These are phyloP conservation scores for Exophiala aquamarina DNA, from an alignment of 2,329 filamentous ascomycete species.

Conservation along the genomic window DNA sequence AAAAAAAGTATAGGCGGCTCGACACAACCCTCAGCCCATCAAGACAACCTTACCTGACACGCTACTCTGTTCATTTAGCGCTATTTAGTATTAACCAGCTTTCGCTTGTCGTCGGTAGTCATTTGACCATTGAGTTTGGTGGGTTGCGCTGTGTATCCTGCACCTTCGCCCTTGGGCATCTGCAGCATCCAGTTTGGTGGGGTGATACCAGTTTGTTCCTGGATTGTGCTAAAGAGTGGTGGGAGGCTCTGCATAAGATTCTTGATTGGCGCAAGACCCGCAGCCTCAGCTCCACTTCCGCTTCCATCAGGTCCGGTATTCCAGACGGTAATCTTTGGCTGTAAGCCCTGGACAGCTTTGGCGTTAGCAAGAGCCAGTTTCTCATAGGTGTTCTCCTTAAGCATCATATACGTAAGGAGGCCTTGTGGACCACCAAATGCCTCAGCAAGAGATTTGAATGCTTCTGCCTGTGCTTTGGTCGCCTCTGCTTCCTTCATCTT, in stretches of 20 bases:
- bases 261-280: constrained; percentile 65
- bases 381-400: constrained; percentile 77
- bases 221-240: constrained; percentile 78
- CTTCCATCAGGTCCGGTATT: constrained; percentile 63
- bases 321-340: constrained; percentile 91
- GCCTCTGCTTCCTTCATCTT: constrained; percentile 76
- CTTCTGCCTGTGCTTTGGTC: constrained; percentile 73
- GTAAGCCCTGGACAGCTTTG: constrained; percentile 69
- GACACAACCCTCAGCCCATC: too few relatives aligned
- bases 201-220: constrained; percentile 82
- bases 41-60: too few relatives aligned
- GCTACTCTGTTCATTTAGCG: too few relatives aligned
- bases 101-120: constrained; percentile 4
- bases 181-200: constrained; percentile 71
- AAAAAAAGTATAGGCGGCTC: too few relatives aligned
- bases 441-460: constrained; percentile 69
- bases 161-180: constrained; percentile 36
- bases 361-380: constrained; percentile 78
- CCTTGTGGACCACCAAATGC: constrained; percentile 77
- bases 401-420: constrained; percentile 82
- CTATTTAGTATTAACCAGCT: constrained; percentile 1
- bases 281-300: constrained; percentile 47
- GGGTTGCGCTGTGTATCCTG: too few relatives aligned
- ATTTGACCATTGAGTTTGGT: constrained; percentile 5
- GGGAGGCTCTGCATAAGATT: constrained; percentile 84